Conservation (phyloP, 768 basidiomycete genomes). For the Tephrocybe rancida region DNA sequence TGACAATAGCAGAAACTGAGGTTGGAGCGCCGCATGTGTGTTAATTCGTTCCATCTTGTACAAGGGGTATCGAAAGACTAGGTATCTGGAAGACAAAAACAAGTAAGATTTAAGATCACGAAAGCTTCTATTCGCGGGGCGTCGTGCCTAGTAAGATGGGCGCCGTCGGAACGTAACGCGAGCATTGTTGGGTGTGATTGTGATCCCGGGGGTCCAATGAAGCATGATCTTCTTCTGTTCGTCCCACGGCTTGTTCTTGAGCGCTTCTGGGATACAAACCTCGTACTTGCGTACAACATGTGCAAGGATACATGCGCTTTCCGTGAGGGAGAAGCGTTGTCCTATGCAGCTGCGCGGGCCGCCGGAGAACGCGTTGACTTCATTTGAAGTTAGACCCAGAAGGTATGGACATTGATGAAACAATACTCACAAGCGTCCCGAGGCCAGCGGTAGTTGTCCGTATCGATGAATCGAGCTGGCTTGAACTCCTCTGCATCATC, state of each 20-base stretch:
- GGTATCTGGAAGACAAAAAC: not conserved
- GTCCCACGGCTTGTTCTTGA: slow-evolving; percentile 26
- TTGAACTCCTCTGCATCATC: slow-evolving; percentile 44
- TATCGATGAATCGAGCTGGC: slow-evolving; percentile 54
- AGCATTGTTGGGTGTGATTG: slow-evolving; percentile 34
- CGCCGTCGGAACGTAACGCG: slow-evolving; percentile 20
- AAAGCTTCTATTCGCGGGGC: not conserved
- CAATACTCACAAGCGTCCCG: slow-evolving; percentile 45
- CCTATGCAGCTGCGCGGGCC: slow-evolving; percentile 52
- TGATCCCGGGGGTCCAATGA: slow-evolving; percentile 37
- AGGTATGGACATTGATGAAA: not conserved
- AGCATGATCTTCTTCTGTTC: slow-evolving; percentile 35
- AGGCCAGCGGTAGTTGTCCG: slow-evolving; percentile 50
- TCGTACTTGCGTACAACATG: slow-evolving; percentile 42
- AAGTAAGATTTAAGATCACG: not conserved
- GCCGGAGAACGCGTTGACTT: slow-evolving; percentile 46
- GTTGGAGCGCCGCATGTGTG: too few relatives aligned
- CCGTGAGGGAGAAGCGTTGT: slow-evolving; percentile 46
- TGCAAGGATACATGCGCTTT: slow-evolving; percentile 44
- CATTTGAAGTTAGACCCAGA: not conserved
- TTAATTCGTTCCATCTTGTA: not conserved
- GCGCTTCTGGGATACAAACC: slow-evolving; percentile 38
- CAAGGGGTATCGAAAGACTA: not conserved
- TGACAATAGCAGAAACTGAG: too few relatives aligned
- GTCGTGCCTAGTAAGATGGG: not conserved